Base-by-base conservation (phyloP, 495 filamentous ascomycete species). In the Physcia stellaris region DNA sequence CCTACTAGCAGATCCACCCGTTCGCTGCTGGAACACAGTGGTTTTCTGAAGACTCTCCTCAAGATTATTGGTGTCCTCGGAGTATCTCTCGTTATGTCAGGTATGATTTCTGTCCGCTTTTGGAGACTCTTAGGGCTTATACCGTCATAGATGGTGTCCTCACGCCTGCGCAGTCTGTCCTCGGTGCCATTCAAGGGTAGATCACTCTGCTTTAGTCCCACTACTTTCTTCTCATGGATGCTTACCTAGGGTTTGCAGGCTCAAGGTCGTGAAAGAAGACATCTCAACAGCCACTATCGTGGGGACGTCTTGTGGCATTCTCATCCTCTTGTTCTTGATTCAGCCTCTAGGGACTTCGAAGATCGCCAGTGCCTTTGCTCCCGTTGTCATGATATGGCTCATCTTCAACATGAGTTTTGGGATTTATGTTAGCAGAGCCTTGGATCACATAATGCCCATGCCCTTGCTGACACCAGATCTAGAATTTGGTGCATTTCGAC, bases 371-470 rank as follows among this genome's bases (percentile, higher is more conserved):
- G 50, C 67, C 0, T 86, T 84, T 45, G 77, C 81, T 1, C 81
- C 81, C 2, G 74, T 86, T 16, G 70, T 86, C 33, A 71, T 84
- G 26, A 45, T 82, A 15, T 86, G 81, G 81, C 69, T 86, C 2
- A 57, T 59, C 2, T 74, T 85, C 48, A 83, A 85, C 48, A 54
- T 66, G 16, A 49, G 48, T 2, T 80, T 77, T 54, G 80, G 81
- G 3, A 79, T 85, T 31, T 83, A 83, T 37, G 62, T 66, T 44
- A 38, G 58, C 40, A 2, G 13, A 28, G 26, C 7, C 7, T 9
- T 13, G 10, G n/a, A n/a, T n/a, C n/a, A n/a, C n/a, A n/a, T n/a
- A n/a, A n/a, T n/a, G n/a, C 11, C 38, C 18, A 40, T 36, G 5
- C 35, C 24, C n/a, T n/a, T n/a, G n/a, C n/a, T n/a, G n/a, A n/a